These are phyloP conservation scores for Neonectria faginata DNA, from an alignment of 2,329 filamentous ascomycete species.

Conservation along the genomic window DNA sequence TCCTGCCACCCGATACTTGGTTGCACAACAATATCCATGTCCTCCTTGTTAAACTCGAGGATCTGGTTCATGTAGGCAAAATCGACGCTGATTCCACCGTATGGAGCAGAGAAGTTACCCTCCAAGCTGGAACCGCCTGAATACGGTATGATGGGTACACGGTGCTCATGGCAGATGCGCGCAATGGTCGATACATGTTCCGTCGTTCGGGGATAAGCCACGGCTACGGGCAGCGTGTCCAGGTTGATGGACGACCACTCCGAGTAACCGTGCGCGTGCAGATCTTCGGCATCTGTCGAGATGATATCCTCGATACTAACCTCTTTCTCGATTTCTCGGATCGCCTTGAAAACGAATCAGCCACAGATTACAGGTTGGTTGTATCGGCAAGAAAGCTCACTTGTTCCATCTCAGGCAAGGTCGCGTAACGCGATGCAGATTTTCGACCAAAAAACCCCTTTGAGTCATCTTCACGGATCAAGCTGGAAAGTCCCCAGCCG, in stretches of 20 bases:
- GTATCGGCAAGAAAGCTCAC: conserved; percentile 42
- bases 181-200: conserved; percentile 70
- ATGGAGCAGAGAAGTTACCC: conserved; percentile 89
- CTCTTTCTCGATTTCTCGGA: conserved; percentile 65
- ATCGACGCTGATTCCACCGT: conserved; percentile 89
- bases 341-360: conserved; percentile 57
- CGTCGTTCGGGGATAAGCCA: conserved; percentile 72
- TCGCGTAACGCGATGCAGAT: conserved; percentile 53
- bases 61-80: conserved; percentile 90
- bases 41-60: conserved; percentile 81
- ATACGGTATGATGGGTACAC: conserved; percentile 86
- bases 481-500: conserved; percentile 56
- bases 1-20: conserved; percentile 94
- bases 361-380: neutral
- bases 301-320: conserved; percentile 66
- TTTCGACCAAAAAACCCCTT: conserved; percentile 32
- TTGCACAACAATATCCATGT: conserved; percentile 94
- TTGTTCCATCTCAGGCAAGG: conserved; percentile 56
- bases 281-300: conserved; percentile 71
- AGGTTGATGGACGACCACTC: conserved; percentile 74
- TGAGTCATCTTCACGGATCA: conserved; percentile 31
- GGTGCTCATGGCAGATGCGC: conserved; percentile 80
- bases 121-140: conserved; percentile 89
- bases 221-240: conserved; percentile 70
- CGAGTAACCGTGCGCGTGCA: conserved; percentile 73